These are phyloP conservation scores for Silene vulgaris DNA, from an alignment of 179 eudicot genomes.

Conservation along the genomic window DNA sequence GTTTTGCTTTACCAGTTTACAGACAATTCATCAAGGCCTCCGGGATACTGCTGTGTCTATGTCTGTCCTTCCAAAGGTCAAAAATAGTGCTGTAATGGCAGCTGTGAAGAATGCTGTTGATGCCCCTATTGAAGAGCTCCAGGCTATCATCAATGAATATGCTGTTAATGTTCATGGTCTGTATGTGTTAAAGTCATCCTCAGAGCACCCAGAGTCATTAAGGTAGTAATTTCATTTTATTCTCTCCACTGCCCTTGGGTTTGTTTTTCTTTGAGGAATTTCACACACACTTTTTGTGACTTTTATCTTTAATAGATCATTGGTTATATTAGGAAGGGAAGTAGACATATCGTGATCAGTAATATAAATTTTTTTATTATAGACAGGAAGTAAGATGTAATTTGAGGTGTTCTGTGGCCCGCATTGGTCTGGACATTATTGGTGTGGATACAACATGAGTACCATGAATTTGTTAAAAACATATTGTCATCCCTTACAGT, in stretches of 20 bases:
- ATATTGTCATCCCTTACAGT: background rate
- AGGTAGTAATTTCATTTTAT: slow-evolving; percentile 41
- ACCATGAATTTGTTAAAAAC: background rate
- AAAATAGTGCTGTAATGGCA: slow-evolving; percentile 41
- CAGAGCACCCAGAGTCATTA: slow-evolving; percentile 58
- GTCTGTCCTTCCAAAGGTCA: slow-evolving; percentile 43
- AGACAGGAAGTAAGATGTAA: background rate
- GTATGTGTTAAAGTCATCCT: slow-evolving; percentile 58
- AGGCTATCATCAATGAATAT: slow-evolving; percentile 48
- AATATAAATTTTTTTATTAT: background rate
- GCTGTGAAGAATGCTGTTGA: slow-evolving; percentile 56
- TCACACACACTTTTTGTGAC: background rate
- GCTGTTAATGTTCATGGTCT: slow-evolving; percentile 64
- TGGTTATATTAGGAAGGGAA: background rate
- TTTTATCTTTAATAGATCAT: background rate
- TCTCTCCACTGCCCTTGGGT: background rate
- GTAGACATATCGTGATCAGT: background rate
- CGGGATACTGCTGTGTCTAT: slow-evolving; percentile 61
- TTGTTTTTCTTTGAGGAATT: background rate
- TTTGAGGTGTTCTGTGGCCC: background rate
- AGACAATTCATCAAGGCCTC: slow-evolving; percentile 58
- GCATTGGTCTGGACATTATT: background rate
- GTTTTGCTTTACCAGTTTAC: slow-evolving; percentile 42
- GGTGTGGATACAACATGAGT: slow-evolving; percentile 7
- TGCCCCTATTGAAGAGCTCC: slow-evolving; percentile 64